Evolutionary conservation across 2,329 filamentous ascomycete species (phyloP).

Genomic region (Neophaeococcomyces mojaviensis): DNA sequence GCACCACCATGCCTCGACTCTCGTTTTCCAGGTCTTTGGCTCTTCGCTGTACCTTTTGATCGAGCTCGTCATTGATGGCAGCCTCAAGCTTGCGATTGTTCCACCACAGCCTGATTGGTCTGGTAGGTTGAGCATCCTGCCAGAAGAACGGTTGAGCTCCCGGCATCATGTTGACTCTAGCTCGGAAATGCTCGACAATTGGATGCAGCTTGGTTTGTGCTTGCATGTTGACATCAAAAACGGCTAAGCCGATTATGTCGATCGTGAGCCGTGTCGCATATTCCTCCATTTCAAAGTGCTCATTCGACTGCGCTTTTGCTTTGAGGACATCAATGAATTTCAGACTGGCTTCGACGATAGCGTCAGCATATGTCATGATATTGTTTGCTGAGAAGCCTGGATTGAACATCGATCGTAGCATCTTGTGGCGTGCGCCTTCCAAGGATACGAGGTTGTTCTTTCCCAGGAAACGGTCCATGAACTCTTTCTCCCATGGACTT

Average conservation of each 20-base stretch:
- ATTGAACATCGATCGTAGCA: slow-evolving; percentile 27
- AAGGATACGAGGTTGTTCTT: slow-evolving; percentile 19
- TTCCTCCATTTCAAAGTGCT: slow-evolving; percentile 24
- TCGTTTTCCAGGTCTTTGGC: slow-evolving; percentile 2
- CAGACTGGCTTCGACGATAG: slow-evolving; percentile 25
- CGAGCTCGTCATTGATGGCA: slow-evolving; percentile 16
- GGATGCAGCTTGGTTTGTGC: slow-evolving; percentile 21
- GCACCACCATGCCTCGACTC: background rate
- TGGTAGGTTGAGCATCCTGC: slow-evolving; percentile 10
- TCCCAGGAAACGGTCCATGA: slow-evolving; percentile 17
- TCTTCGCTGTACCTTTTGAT: slow-evolving; percentile 11
- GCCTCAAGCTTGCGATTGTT: slow-evolving; percentile 18
- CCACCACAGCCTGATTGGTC: slow-evolving; percentile 14
- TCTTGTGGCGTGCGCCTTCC: slow-evolving; percentile 26
- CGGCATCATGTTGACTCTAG: slow-evolving; percentile 19
- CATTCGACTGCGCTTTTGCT: slow-evolving; percentile 15
- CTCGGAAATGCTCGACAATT: slow-evolving; percentile 22
- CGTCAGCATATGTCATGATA: slow-evolving; percentile 24
- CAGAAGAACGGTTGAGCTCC: slow-evolving; percentile 6
- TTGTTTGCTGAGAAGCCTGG: slow-evolving; percentile 27
- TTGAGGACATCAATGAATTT: slow-evolving; percentile 23
- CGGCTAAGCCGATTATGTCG: slow-evolving; percentile 28
- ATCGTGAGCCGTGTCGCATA: slow-evolving; percentile 26
- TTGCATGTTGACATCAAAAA: slow-evolving; percentile 22
- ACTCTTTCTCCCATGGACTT: slow-evolving; percentile 9